Evolutionary conservation across 2,329 filamentous ascomycete species (phyloP).

Genomic region (Ascochyta viciae-villosae): DNA sequence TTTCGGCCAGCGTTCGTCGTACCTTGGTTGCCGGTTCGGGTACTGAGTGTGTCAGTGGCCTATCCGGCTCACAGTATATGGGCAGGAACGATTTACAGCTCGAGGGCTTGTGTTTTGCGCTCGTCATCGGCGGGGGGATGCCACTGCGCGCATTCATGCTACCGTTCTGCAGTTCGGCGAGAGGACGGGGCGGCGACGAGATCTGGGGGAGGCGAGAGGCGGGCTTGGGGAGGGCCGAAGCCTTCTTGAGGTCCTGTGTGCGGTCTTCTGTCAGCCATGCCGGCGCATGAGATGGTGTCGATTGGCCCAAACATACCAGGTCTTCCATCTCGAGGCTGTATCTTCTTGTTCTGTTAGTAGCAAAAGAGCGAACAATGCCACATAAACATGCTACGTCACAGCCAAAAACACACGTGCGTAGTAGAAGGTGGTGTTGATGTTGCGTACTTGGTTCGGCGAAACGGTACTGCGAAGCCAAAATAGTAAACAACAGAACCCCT

Average conservation of each 20-base stretch:
- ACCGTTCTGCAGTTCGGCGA: slow-evolving; percentile 60
- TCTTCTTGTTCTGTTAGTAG: slow-evolving; percentile 15
- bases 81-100: slow-evolving; percentile 50
- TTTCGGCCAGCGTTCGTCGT: slow-evolving; percentile 59
- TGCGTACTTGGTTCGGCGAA: slow-evolving; percentile 15
- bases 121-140: slow-evolving; percentile 56
- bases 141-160: slow-evolving; percentile 61
- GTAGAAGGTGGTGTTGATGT: slow-evolving; percentile 23
- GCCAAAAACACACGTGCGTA: slow-evolving; percentile 23
- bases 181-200: slow-evolving; percentile 39
- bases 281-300: slow-evolving; percentile 4
- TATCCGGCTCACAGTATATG: slow-evolving; percentile 14
- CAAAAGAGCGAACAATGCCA: slow-evolving; percentile 28
- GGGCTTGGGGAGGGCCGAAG: slow-evolving; percentile 40
- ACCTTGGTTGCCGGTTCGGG: slow-evolving; percentile 56
- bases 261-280: slow-evolving; percentile 21
- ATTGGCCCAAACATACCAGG: slow-evolving; percentile 29
- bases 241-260: slow-evolving; percentile 33
- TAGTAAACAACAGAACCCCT: slow-evolving; percentile 19
- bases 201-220: slow-evolving; percentile 36
- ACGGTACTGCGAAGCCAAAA: slow-evolving; percentile 3
- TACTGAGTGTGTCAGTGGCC: slow-evolving; percentile 43
- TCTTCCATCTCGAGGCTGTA: slow-evolving; percentile 40
- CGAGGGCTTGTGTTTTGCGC: slow-evolving; percentile 60
- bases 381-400: slow-evolving; percentile 30